Conservation (phyloP, 495 filamentous ascomycete species). For the Hyaloscypha hepaticicola region DNA sequence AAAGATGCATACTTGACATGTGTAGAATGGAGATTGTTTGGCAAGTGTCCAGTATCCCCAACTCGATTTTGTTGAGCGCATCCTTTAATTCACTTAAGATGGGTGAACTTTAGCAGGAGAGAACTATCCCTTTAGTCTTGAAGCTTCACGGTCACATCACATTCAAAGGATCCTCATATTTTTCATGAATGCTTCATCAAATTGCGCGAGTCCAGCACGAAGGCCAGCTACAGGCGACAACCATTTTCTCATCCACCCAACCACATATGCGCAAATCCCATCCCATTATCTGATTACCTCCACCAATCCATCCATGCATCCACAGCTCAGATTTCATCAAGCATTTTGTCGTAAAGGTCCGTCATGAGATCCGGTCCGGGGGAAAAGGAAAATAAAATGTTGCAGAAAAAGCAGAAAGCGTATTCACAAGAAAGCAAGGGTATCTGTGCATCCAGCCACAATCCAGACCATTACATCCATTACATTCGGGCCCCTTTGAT, state of each 20-base stretch:
- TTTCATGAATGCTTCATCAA: no score
- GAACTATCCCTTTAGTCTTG: no score
- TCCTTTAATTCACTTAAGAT: no score
- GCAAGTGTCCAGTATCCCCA: no score
- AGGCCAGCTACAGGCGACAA: neutral
- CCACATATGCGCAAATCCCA: neutral
- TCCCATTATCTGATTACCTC: neutral
- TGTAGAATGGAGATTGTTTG: no score
- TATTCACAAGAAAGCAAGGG: constrained; percentile 3
- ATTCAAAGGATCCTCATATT: no score
- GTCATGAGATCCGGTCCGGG: neutral
- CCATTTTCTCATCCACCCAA: neutral
- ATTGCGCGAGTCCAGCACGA: constrained; percentile 1
- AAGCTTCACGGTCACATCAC: no score
- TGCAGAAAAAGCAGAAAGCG: neutral
- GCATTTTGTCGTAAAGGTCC: neutral
- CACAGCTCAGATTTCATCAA: neutral
- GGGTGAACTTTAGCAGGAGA: no score
- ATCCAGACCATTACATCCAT: constrained; percentile 19
- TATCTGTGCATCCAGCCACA: constrained; percentile 15
- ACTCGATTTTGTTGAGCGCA: no score
- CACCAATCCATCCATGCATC: neutral
- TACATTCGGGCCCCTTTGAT: neutral
- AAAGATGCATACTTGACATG: no score
- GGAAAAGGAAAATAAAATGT: neutral